Evolutionary conservation across 441 rosid genomes (phyloP).

Genomic region (Erodium trifolium): DNA sequence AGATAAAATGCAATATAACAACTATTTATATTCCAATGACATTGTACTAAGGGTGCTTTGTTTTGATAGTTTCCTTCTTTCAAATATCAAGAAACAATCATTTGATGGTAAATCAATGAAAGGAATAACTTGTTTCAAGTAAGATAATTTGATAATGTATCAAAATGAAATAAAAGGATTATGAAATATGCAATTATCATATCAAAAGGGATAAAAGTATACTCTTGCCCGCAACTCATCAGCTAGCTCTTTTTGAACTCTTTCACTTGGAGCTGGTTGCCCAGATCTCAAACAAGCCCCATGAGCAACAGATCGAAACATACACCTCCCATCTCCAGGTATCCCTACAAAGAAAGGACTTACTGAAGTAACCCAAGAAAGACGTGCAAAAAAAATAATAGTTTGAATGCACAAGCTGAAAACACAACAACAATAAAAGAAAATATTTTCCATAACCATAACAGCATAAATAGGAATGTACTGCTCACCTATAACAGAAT

Average conservation of each 20-base stretch:
- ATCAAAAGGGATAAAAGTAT: conserved; percentile 19
- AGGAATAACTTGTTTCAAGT: not conserved
- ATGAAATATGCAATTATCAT: not conserved
- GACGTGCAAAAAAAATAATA: not conserved
- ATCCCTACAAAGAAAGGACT: conserved; percentile 43
- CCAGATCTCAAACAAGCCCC: conserved; percentile 70
- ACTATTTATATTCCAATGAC: not conserved
- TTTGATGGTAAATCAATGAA: not conserved
- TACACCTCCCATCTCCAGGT: conserved; percentile 93
- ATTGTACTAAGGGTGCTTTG: not conserved
- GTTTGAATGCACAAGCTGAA: not conserved
- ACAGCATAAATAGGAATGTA: not conserved
- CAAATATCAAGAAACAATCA: not conserved
- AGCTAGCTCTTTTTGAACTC: conserved; percentile 57
- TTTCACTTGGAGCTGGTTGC: conserved; percentile 50
- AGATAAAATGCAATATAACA: not conserved
- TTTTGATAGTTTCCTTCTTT: not conserved
- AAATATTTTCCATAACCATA: not conserved
- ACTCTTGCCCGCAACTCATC: conserved; percentile 67
- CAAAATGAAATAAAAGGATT: not conserved
- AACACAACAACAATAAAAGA: not conserved
- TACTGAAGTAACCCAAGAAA: not conserved
- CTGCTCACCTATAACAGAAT: conserved; percentile 63
- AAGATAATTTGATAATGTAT: not conserved
- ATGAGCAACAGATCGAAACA: conserved; percentile 86